Percentiles rank a stretch among this genome's conserved stretches.
phyloP scores from a whole-genome alignment of 2,329 filamentous ascomycete genomes.

The Fusarium austroafricanum region DNA sequence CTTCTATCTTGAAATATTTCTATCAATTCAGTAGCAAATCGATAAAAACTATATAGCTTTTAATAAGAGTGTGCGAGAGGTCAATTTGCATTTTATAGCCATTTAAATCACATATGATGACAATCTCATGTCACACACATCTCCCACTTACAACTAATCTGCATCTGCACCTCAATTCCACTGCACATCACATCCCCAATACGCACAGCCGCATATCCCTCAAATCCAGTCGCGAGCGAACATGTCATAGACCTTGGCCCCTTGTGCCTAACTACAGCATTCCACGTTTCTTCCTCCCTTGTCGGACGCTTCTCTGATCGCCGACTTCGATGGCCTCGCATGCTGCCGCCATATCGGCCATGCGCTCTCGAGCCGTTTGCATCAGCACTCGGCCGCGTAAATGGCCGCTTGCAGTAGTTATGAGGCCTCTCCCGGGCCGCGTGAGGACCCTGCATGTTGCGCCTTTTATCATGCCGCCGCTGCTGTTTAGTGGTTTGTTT shows the following conservation, averaged over 20 bases:
- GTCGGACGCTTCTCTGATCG: conserved; percentile 22
- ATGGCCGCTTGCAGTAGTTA: conserved; percentile 15
- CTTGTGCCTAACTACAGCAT: conserved; percentile 33
- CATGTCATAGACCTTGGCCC: conserved; percentile 44
- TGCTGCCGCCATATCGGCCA: conserved; percentile 38
- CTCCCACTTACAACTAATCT: not conserved
- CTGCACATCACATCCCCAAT: conserved; percentile 34
- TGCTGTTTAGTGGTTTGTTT: conserved; percentile 74
- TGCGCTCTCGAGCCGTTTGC: conserved; percentile 31
- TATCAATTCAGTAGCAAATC: not conserved
- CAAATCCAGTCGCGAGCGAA: conserved; percentile 47
- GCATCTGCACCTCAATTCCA: not conserved
- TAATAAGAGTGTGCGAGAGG: not conserved
- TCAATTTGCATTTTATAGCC: not conserved
- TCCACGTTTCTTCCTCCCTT: conserved; percentile 30
- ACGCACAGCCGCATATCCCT: conserved; percentile 31
- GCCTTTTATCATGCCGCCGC: conserved; percentile 70
- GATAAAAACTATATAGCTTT: too few species aligned
- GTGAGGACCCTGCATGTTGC: conserved; percentile 47
- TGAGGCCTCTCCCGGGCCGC: conserved; percentile 24
- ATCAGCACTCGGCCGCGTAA: conserved; percentile 12
- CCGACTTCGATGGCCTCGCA: conserved; percentile 41
- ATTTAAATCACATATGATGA: not conserved
- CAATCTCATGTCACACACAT: not conserved
- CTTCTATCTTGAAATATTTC: not conserved